Conservation (phyloP, 305 asterid genomes). For the Fraxinus paxiana region DNA sequence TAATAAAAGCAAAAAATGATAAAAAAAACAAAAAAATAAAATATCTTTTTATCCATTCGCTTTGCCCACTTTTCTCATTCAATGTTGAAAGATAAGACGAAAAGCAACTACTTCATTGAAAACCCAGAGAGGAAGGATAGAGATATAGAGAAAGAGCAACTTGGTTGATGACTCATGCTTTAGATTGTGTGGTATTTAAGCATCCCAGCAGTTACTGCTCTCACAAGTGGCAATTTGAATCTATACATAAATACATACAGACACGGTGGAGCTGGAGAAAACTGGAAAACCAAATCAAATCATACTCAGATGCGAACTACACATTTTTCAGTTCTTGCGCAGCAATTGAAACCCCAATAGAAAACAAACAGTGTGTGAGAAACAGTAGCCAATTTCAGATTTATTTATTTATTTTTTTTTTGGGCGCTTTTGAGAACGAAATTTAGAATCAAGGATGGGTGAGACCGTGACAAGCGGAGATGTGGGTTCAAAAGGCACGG, state of each 20-base stretch:
- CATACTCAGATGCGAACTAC: not conserved
- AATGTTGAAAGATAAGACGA: constrained; percentile 28
- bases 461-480: constrained; percentile 35
- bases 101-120: constrained; percentile 1
- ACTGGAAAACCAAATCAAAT: not conserved
- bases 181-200: not conserved
- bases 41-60: not conserved
- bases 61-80: constrained; percentile 6
- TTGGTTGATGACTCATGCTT: constrained; percentile 19
- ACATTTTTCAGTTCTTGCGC: not conserved
- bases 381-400: not conserved
- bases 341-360: not conserved
- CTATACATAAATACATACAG: not conserved
- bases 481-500: constrained; percentile 17
- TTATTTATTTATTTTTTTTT: not conserved
- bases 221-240: constrained; percentile 22
- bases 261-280: constrained; percentile 2
- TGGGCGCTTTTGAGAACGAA: not conserved
- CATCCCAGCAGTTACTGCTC: constrained; percentile 20
- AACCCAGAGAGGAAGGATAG: constrained; percentile 5
- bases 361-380: not conserved
- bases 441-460: constrained; percentile 37
- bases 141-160: constrained; percentile 18
- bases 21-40: not conserved
- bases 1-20: not conserved